Evolutionary conservation across 805 yeast species (phyloP).

Genomic region (Ogataea methylovora): DNA sequence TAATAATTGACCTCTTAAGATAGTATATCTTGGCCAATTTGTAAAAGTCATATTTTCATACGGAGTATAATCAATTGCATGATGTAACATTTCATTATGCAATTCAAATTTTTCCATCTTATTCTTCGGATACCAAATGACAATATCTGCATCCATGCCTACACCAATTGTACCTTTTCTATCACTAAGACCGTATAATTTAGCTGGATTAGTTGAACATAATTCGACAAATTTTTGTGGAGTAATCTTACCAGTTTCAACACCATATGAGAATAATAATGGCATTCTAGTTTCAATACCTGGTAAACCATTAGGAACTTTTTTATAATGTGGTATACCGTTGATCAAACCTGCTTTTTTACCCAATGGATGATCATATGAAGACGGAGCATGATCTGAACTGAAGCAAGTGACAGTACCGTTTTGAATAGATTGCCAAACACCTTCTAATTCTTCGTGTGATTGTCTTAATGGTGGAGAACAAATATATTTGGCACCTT

Average conservation of each 20-base stretch:
- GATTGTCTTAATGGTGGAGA: conserved; percentile 39
- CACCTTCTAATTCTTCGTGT: conserved; percentile 29
- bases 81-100: conserved; percentile 25
- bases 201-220: conserved; percentile 37
- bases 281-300: conserved; percentile 41
- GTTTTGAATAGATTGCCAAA: conserved; percentile 35
- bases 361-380: conserved; percentile 32
- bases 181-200: conserved; percentile 33
- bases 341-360: conserved; percentile 32
- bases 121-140: conserved; percentile 36
- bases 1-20: conserved; percentile 28
- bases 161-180: conserved; percentile 34
- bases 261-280: conserved; percentile 33
- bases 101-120: conserved; percentile 15
- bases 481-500: conserved; percentile 40
- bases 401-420: conserved; percentile 39
- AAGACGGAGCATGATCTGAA: conserved; percentile 38
- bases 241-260: conserved; percentile 28
- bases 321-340: conserved; percentile 31
- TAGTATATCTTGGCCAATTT: conserved; percentile 37
- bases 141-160: conserved; percentile 41
- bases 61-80: conserved; percentile 30
- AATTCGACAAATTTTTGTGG: conserved; percentile 36
- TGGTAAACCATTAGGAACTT: conserved; percentile 39
- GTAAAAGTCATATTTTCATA: conserved; percentile 29